phyloP scores from a whole-genome alignment of 768 basidiomycete species.

The Termitomyces sp. region DNA sequence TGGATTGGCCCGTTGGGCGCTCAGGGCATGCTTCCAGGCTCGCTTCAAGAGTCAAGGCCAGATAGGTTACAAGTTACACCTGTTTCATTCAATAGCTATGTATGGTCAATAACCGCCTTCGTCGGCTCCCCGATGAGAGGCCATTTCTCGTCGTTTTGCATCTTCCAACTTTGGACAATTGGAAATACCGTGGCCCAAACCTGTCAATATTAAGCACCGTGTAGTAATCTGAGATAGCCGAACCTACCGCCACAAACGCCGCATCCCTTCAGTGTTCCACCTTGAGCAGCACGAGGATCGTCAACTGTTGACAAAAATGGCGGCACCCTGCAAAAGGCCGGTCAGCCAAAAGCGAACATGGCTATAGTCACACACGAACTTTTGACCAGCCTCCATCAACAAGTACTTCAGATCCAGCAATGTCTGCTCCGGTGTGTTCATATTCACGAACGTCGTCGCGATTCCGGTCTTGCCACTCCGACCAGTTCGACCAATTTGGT shows the following conservation, averaged over 20 bases:
- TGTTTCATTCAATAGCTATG: neutral
- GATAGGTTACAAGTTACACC: neutral
- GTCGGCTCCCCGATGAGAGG: conserved; percentile 75
- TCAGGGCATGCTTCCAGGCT: neutral
- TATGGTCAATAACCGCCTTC: conserved; percentile 43
- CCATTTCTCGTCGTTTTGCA: conserved; percentile 85
- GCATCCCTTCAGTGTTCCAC: conserved; percentile 81
- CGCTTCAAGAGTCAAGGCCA: neutral
- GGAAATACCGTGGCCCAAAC: conserved; percentile 90
- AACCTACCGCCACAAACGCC: conserved; percentile 89
- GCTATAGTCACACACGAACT: conserved; percentile 50
- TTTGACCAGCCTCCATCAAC: conserved; percentile 95
- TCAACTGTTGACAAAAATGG: conserved; percentile 89
- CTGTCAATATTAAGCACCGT: conserved; percentile 32
- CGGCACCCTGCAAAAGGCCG: conserved; percentile 66
- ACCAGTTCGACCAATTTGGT: conserved; percentile 98
- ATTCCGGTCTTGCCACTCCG: conserved; percentile 98
- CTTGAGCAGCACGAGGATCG: conserved; percentile 82
- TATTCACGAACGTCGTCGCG: conserved; percentile 98
- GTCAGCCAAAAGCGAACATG: conserved; percentile 5
- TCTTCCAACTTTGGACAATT: conserved; percentile 98
- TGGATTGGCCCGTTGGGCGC: neutral
- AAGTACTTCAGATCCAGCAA: conserved; percentile 95
- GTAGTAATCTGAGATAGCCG: neutral
- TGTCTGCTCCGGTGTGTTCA: conserved; percentile 96